Conservation (phyloP, 2,329 filamentous ascomycete genomes). For the Epichloe scottii region DNA sequence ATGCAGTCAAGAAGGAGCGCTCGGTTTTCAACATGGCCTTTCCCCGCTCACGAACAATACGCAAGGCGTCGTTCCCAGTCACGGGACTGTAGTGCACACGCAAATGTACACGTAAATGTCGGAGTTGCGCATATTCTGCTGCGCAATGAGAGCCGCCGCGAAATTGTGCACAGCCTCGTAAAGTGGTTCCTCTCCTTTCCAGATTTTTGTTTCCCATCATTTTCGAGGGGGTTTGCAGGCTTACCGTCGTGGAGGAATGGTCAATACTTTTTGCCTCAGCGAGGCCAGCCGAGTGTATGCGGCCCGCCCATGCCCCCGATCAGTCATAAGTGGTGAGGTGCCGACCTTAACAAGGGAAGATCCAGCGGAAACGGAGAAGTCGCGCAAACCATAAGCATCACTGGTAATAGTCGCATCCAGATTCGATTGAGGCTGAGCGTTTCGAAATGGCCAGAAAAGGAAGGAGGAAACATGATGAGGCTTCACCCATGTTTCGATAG, state of each 20-base stretch:
- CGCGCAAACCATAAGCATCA: background rate
- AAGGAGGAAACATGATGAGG: constrained; percentile 1
- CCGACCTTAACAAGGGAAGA: background rate
- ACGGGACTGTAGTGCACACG: background rate
- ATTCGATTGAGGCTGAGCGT: constrained; percentile 13
- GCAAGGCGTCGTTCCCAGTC: too few species aligned
- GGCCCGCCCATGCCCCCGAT: too few species aligned
- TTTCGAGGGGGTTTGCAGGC: background rate
- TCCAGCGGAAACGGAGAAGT: background rate
- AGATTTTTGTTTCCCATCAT: background rate
- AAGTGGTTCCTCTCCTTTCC: background rate
- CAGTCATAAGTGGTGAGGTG: too few species aligned
- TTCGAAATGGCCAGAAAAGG: constrained; percentile 6
- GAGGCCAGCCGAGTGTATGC: too few species aligned
- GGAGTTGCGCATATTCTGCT: too few species aligned
- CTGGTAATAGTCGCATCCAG: background rate
- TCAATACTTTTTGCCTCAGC: background rate
- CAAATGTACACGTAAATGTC: too few species aligned
- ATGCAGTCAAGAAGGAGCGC: too few species aligned
- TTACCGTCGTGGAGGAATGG: background rate
- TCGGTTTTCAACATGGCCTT: too few species aligned
- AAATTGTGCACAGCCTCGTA: background rate
- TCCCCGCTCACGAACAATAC: too few species aligned
- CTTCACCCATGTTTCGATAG: background rate
- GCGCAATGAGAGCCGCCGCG: too few species aligned